Evolutionary conservation across 106 monocot species (phyloP), one percentile per base, ranked within the genome.

Genomic region (Dendrobium officinale): DNA sequence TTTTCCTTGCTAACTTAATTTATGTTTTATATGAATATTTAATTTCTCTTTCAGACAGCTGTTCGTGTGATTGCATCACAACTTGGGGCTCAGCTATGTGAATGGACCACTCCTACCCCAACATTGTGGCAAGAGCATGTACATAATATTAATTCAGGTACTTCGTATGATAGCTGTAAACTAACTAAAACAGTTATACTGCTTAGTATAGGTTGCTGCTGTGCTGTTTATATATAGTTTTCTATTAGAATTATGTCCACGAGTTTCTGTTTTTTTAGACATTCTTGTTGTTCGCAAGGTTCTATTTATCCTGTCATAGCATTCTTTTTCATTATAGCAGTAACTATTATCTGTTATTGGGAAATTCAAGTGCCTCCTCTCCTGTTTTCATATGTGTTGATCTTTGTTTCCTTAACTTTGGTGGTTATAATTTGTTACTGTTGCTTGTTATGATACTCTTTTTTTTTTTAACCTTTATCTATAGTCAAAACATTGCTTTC

Each of bases 91-190:
- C 84, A 92, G 47, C 40, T 99, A 72, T 95, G 80, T 85, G 99
- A 99, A 82, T 99, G 95, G 95, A 91, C n/a, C 26, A 88, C 99
- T 47, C 99, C 99, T 31, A 95, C 88, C 48, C 99, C 99, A 3
- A 99, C 99, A 37, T 86, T 99, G 24, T 99, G 99, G 99, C 77
- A 89, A 83, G 99, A 99, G 77, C 93, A 99, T 87, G 18, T 91
- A 27, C 91, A 99, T 85, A 92, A 86, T 87, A 59, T 81, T 78
- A 85, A 81, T 85, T 86, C 85, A 86, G 95, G 99, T 95, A 84
- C 11, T 79, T 67, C 33, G 29, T 37, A 40, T 68, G 29, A 11
- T 68, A 27, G 13, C 31, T 6, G 27, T 68, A 68, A 48, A 49
- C 15, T n/a, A 6, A 26, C 26, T 26, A 26, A 26, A 74, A 74